A percentile compares a stretch with the other conserved stretches of the same genome.
phyloP scores from a whole-genome alignment of 2,329 filamentous ascomycete species.

The Aspergillus viridinutans region DNA sequence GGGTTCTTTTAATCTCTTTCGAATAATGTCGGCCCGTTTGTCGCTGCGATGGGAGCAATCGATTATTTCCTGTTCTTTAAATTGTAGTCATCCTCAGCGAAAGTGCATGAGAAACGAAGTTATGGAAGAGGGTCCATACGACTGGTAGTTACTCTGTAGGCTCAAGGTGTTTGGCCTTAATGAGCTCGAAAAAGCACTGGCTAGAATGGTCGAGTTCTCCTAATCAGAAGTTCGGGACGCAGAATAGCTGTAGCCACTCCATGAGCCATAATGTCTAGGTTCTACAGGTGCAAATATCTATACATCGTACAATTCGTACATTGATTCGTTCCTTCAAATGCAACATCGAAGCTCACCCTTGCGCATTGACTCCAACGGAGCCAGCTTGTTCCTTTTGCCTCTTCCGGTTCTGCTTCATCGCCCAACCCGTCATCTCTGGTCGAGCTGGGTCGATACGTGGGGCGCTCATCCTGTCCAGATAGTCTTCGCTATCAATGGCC shows the following conservation, averaged over 20 bases:
- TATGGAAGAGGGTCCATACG: neutral
- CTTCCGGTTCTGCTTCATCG: conserved; percentile 41
- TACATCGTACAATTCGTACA: neutral
- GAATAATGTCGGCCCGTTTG: neutral
- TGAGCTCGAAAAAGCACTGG: neutral
- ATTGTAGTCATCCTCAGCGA: neutral
- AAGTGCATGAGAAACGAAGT: neutral
- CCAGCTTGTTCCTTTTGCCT: conserved; percentile 25
- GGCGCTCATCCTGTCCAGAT: conserved; percentile 60
- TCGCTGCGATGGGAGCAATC: neutral
- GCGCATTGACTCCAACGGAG: conserved; percentile 17
- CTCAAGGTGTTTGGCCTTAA: neutral
- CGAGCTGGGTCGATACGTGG: conserved; percentile 44
- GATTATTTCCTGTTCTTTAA: neutral
- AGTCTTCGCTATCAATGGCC: conserved; percentile 54
- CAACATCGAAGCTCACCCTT: conserved; percentile 1
- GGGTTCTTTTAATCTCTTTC: neutral
- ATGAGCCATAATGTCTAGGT: neutral
- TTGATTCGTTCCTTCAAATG: conserved; percentile 8
- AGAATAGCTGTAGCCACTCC: neutral
- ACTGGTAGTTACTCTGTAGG: neutral
- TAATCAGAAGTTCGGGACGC: neutral
- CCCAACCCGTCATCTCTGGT: conserved; percentile 42
- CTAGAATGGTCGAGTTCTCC: neutral
- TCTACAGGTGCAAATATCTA: neutral